Evolutionary conservation across 371 early-diverging fungal genomes (phyloP), one percentile per base, ranked within the genome.

Genomic region (Mucor piriformis): DNA sequence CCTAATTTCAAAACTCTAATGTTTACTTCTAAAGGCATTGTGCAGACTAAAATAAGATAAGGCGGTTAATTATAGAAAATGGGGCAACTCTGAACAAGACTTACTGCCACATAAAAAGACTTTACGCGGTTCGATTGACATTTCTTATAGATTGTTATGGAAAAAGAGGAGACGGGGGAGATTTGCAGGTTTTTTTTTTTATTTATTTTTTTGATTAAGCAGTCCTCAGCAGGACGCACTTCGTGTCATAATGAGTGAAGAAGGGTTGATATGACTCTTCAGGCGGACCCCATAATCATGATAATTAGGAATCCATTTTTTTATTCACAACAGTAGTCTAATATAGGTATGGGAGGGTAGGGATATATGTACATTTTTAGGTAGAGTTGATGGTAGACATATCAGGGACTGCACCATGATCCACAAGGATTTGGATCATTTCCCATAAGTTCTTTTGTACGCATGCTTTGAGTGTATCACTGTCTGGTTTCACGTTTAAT

Each of bases 1-100:
- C 32, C 24, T 10, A 24, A 42, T 23, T 55, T 23, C 16, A 11
- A 12, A 15, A 18, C 23, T 54, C 3, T n/a, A 32, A n/a, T 15
- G 20, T 24, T 59, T 76, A 85, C 85, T 70, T 83, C 83, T 50
- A 79, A 74, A 27, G 83, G 83, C 74, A 85, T 76, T 6, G 85
- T 73, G 54, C 85, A 84, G 32, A 84, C 85, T 84, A 63, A 7
- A 50, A 8, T 20, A 54, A 23, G 43, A 53, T 43, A n/a, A 20
- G 10, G 18, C 13, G 35, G 50, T 23, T 37, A 29, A n/a, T 51
- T 23, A 12, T 32, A 11, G 37, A 47, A 34, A 18, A n/a, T 38
- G 23, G n/a, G n/a, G n/a, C n/a, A n/a, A n/a, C n/a, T 54, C 13
- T n/a, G 8, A 7, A 11, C 38, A 16, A 12, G 10, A 60, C 69